These are phyloP conservation scores for Pyricularia sp. DNA, from an alignment of 2,329 filamentous ascomycete genomes.

Conservation along the genomic window DNA sequence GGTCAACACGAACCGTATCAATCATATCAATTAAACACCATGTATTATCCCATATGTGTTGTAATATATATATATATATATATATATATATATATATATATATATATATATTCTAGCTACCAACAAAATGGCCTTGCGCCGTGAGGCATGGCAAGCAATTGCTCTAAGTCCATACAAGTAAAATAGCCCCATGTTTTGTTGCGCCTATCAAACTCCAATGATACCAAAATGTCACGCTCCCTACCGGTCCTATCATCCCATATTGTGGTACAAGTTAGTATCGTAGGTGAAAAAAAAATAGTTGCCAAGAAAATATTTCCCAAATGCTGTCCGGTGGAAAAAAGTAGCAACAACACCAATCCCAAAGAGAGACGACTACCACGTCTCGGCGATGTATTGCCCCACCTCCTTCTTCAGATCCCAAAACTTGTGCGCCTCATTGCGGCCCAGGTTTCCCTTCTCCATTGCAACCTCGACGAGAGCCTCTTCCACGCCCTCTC, in stretches of 20 bases:
- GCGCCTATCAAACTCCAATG: neutral
- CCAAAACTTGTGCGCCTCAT: constrained; percentile 86
- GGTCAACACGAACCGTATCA: neutral
- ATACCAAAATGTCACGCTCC: neutral
- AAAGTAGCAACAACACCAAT: neutral
- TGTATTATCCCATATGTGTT: neutral
- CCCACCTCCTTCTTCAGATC: constrained; percentile 81
- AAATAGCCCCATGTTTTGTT: neutral
- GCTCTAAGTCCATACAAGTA: neutral
- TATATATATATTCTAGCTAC: neutral
- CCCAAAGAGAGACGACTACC: constrained; percentile 30
- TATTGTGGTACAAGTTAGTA: neutral
- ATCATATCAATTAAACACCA: neutral
- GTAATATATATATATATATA: too few relatives aligned
- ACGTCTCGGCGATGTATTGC: constrained; percentile 87
- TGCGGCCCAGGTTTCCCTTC: constrained; percentile 76
- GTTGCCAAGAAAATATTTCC: neutral
- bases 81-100: too few relatives aligned
- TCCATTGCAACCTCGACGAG: constrained; percentile 85
- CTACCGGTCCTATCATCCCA: neutral
- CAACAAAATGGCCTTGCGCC: neutral
- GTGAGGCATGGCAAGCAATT: neutral
- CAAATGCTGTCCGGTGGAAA: neutral
- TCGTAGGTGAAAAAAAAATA: neutral
- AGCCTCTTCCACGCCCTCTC: constrained; percentile 85